phyloP scores from a whole-genome alignment of 345 rosid genomes.

The Syzygium grande region DNA sequence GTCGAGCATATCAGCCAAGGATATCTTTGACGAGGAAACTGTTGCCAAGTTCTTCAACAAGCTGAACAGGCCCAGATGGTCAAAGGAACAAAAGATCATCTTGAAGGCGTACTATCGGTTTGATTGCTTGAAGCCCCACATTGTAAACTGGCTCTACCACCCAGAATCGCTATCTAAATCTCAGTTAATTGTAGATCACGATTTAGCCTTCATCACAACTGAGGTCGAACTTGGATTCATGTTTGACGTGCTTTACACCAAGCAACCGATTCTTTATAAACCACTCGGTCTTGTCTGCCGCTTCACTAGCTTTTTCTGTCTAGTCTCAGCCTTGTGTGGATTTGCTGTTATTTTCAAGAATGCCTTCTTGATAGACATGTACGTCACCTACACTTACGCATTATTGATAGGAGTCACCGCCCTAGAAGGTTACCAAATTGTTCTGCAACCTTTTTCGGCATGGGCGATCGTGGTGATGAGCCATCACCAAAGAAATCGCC shows the following conservation, averaged over 20 bases:
- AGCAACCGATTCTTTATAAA: slow-evolving; percentile 9
- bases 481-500: background rate
- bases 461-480: background rate
- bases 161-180: background rate
- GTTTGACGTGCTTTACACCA: slow-evolving; percentile 31
- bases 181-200: background rate
- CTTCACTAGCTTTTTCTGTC: background rate
- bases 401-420: slow-evolving; percentile 21
- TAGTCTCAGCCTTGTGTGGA: background rate
- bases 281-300: slow-evolving; percentile 10
- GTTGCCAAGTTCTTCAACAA: background rate
- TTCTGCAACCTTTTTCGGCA: background rate
- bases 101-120: background rate
- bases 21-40: background rate
- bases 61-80: background rate
- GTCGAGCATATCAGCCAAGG: background rate
- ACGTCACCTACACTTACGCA: slow-evolving; percentile 15
- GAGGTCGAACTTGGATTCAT: slow-evolving; percentile 35
- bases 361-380: slow-evolving; percentile 7
- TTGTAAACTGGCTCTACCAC: slow-evolving; percentile 1
- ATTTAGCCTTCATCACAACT: slow-evolving; percentile 9
- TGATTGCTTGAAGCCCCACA: background rate
- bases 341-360: background rate
- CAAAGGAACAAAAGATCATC: background rate
- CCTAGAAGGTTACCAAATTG: slow-evolving; percentile 9